Evolutionary conservation across 1,284 basidiomycete genomes (phyloP), one percentile per base, ranked within the genome.

Genomic region (Earliella scabrosa): DNA sequence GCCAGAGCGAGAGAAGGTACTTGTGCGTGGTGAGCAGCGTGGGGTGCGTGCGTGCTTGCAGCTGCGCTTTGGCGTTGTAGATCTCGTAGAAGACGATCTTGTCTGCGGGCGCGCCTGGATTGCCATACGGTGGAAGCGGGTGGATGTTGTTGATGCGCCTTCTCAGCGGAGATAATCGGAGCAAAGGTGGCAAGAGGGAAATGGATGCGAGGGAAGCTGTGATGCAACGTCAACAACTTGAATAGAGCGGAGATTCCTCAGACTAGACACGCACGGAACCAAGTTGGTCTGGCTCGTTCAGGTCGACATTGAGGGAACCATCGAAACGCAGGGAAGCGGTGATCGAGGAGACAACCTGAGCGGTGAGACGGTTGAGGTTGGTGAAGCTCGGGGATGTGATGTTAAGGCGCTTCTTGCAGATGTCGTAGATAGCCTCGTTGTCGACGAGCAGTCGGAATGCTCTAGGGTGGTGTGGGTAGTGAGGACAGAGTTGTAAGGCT

Each of bases 391-490:
- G 92, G 32, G 88, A 87, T 55, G 81, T 73, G 70, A 95, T 92
- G 69, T 85, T 86, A 56, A 95, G 81, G 75, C 92, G 92, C 77
- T 88, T 87, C 78, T 92, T 91, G 87, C 92, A 97, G 68, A 97
- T 97, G 75, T 97, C 95, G 82, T 97, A 96, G 74, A 97, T 97
- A 51, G 91, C 90, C 76, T 93, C 89, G 73, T 96, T 96, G 75
- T 96, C 93, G 60, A 96, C 95, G 97, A 98, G 78, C 97, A 99
- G 81, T 99, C 97, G 27, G 95, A 97, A 82, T 99, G 96, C 81
- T 99, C 97, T 52, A 99, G 89, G 38, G 97, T 99, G 50, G 97
- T 98, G 81, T 99, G 97, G 43, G 97, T 99, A 60, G 97, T 99
- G 71, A 99, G 80, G 60, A 99, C 95, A 45, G 96, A 96, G 85